phyloP scores from a whole-genome alignment of 805 yeast species.

The Jamesozyma spencerorum region DNA sequence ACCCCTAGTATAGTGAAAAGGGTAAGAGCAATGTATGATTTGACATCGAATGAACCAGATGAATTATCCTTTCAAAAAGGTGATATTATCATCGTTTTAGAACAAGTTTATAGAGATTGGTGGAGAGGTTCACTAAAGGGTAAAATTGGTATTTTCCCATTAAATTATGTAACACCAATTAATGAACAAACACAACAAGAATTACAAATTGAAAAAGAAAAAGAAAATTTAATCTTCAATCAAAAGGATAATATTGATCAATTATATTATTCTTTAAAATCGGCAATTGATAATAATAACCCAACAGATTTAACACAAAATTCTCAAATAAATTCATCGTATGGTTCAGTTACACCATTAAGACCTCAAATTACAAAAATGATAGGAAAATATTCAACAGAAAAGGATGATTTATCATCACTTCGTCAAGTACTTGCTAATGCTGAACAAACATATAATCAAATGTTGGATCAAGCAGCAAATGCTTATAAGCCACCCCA shows the following conservation, averaged over 20 bases:
- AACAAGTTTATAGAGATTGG: constrained; percentile 88
- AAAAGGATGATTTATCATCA: constrained; percentile 67
- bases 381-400: constrained; percentile 67
- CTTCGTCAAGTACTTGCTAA: constrained; percentile 60
- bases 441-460: constrained; percentile 63
- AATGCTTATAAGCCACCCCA: constrained; percentile 14
- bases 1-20: constrained; percentile 38
- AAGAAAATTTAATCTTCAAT: constrained; percentile 46
- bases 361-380: constrained; percentile 66
- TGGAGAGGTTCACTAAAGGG: constrained; percentile 85
- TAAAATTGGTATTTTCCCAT: constrained; percentile 78
- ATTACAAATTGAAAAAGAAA: constrained; percentile 37
- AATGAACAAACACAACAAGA: constrained; percentile 59
- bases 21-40: constrained; percentile 80
- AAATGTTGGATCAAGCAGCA: constrained; percentile 50
- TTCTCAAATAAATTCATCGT: constrained; percentile 63
- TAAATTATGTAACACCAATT: constrained; percentile 79
- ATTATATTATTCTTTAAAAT: constrained; percentile 32
- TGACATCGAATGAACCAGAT: constrained; percentile 69
- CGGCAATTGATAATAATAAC: constrained; percentile 24
- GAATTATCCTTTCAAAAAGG: constrained; percentile 83
- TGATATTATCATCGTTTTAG: constrained; percentile 79
- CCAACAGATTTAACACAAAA: constrained; percentile 36
- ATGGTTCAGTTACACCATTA: constrained; percentile 62
- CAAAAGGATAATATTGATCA: constrained; percentile 58